These are phyloP conservation scores for Phytophthora colocasiae DNA, from an alignment of 352 stramenopile species.

Conservation along the genomic window DNA sequence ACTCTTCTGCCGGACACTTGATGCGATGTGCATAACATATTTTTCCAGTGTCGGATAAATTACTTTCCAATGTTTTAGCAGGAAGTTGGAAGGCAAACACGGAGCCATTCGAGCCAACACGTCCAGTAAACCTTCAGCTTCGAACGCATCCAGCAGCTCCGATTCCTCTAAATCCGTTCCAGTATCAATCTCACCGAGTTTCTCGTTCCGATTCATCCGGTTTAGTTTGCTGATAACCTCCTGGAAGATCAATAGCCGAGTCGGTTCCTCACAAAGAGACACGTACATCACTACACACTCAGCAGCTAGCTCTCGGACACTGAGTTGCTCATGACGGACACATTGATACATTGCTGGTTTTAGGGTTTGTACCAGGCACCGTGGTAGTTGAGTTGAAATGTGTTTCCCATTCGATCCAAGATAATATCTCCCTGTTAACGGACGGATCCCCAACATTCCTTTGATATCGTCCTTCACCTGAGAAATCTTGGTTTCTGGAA, in stretches of 20 bases:
- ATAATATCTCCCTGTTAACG: conserved; percentile 26
- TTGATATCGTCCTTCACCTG: conserved; percentile 43
- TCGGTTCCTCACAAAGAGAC: conserved; percentile 60
- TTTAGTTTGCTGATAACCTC: conserved; percentile 84
- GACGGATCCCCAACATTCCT: conserved; percentile 18
- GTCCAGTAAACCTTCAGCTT: conserved; percentile 73
- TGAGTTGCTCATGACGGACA: conserved; percentile 65
- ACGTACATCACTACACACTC: conserved; percentile 56
- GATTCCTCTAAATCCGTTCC: conserved; percentile 3
- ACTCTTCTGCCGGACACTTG: conserved; percentile 66
- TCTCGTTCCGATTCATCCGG: conserved; percentile 44
- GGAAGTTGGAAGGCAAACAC: conserved; percentile 50
- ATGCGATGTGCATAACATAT: conserved; percentile 79
- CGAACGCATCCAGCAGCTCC: conserved; percentile 54
- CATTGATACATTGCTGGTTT: conserved; percentile 64
- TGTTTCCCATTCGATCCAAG: conserved; percentile 31
- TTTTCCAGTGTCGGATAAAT: conserved; percentile 75
- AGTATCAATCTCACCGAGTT: conserved; percentile 2
- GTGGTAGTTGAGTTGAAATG: conserved; percentile 30
- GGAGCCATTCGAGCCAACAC: conserved; percentile 58
- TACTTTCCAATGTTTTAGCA: conserved; percentile 76
- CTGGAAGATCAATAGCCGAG: conserved; percentile 65
- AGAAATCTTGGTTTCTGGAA: conserved; percentile 17
- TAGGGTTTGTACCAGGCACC: conserved; percentile 42
- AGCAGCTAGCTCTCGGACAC: conserved; percentile 59